Base-by-base conservation (phyloP, 2,329 filamentous ascomycete species). In the Colletotrichum phormii region DNA sequence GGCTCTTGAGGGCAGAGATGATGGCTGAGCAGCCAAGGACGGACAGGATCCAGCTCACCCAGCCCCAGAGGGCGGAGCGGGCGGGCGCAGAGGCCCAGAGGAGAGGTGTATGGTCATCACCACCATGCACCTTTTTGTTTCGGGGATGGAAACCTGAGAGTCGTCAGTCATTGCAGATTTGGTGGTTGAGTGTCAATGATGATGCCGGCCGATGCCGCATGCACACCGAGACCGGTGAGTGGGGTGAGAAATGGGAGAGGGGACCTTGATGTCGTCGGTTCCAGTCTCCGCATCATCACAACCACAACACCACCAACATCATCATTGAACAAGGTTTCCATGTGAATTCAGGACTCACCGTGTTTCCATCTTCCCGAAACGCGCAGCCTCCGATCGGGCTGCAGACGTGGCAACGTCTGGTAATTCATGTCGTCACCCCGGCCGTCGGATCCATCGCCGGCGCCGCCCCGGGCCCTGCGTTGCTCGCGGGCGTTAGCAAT, bases 401-500 rank as follows among this genome's bases (percentile, higher is more conserved):
- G 66, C 31, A 68, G 24, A 33, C 51, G 70, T 42, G 73, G 69
- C 18, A 73, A 15, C 6, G 71, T 72, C 59, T 72, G 70, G 73
- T 75, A 73, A 59, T 72, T 67, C 69, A 75, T 75, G 12, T 74
- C 75, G 57, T 72, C 71, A 22, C 57, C 57, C 26, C 65, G 60
- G 24, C 68, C 73, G 29, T 70, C 66, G 37, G 55, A 60, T 8
- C 46, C 60, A n/a, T 76, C 78, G 54, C 76, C 79, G 69, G 78
- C 79, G 68, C 82, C 80, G 76, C 82, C 79, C 61, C 76, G 76
- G 72, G 81, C 79, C 49, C 82, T 79, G 33, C 84, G 80, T 72
- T 83, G 81, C 76, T 85, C 83, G 26, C 87, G 85, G 24, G 85
- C 79, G 78, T 89, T 89, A 75, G 86, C 82, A 74, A 87, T 87